Evolutionary conservation across 306 rosid species (phyloP).

Genomic region (Canavalia ensiformis): DNA sequence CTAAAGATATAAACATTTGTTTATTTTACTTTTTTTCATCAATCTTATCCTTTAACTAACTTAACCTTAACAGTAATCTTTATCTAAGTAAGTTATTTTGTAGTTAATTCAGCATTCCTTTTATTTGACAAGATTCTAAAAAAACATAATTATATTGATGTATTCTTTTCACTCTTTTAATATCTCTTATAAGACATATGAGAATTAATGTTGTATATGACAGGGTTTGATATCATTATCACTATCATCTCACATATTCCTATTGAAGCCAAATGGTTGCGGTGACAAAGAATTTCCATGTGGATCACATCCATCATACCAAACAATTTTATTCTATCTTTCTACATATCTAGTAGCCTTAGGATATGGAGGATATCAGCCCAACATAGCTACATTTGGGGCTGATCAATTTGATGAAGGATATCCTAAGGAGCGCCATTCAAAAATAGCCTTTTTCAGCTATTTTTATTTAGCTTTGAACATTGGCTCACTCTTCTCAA

Average conservation of each 20-base stretch:
- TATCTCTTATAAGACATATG: neutral
- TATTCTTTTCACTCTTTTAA: too few species aligned
- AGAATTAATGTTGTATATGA: neutral
- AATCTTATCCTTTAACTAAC: too few species aligned
- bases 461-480: constrained; percentile 85
- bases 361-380: constrained; percentile 90
- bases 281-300: constrained; percentile 66
- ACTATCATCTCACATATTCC: constrained; percentile 62
- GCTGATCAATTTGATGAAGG: constrained; percentile 88
- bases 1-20: too few species aligned
- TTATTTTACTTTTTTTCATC: too few species aligned
- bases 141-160: too few species aligned
- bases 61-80: too few species aligned
- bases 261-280: constrained; percentile 73
- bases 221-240: constrained; percentile 77
- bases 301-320: constrained; percentile 57
- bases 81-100: too few species aligned
- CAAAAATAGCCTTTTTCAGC: constrained; percentile 80
- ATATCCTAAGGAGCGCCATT: constrained; percentile 62
- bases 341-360: constrained; percentile 76
- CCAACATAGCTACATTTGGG: constrained; percentile 85
- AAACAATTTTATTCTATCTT: constrained; percentile 58
- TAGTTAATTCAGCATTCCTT: too few species aligned
- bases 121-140: too few species aligned
- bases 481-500: constrained; percentile 84